Evolutionary conservation across 208 protist species (phyloP), one percentile per base, ranked within the genome.

Genomic region (Strigomonas culicis): DNA sequence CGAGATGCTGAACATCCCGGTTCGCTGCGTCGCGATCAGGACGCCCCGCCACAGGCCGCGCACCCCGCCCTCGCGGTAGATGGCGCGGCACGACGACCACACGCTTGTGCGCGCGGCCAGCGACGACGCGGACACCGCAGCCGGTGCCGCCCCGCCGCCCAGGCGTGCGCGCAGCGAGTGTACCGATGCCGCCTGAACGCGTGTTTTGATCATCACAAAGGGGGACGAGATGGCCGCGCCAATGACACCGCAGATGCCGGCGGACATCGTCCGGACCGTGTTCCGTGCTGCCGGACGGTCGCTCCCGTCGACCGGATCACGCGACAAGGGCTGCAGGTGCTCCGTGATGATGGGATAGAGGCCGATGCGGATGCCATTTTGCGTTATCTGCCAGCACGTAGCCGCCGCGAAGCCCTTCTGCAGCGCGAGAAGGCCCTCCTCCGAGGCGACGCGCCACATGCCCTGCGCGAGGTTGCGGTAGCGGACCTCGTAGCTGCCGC

Each of bases 161-260:
- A 6, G 6, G 8, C 13, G 28, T 6, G n/a, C n/a, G 17, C n/a
- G 49, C 10, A 47, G 41, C n/a, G 57, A 71, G 19, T 73, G 31
- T 25, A 46, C 39, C 43, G 34, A 76, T 61, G 85, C 71, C 24
- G 79, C 68, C 68, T 92, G 86, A 70, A 92, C 52, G 1, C 82
- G 86, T 24, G 81, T 89, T 72, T 92, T 92, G 46, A 92, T 66
- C 58, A 88, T 49, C 22, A 81, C 63, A 32, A 92, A 85, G 1
- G 86, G 86, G 1, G 77, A 82, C 25, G 81, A 72, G 10, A 75
- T 30, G 65, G 77, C 70, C 46, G 70, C 65, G 60, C 85, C 85
- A 13, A 79, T 50, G 10, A 76, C 28, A 15, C 86, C 86, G 44
- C 80, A 87, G 44, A 72, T 3, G 17, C 34, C 58, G 11, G 70